Base-by-base conservation (phyloP, 805 yeast species). In the Hanseniaspora meyeri region DNA sequence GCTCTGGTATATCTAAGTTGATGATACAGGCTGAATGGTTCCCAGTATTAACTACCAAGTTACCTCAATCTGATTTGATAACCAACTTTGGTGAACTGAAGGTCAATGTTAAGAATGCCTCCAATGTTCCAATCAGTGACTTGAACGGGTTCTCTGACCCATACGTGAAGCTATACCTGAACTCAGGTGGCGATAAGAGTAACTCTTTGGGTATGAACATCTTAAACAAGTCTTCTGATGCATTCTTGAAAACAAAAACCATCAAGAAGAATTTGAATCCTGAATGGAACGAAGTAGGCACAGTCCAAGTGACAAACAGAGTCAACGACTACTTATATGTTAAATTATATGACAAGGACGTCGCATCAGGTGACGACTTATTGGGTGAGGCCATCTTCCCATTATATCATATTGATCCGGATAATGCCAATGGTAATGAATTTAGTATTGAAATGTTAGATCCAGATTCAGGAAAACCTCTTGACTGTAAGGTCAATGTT, bases 61-160 rank as follows among this genome's bases (percentile, higher is more conserved):
- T 91, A 47, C 95, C 95, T 56, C 79, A 80, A 17, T 75, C 78
- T 40, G 98, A 93, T 69, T 74, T 85, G 45, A 79, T 83, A 60
- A 77, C 83, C 50, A 85, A 88, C 67, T 75, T 81, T 58, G 98
- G 98, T 67, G 72, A 72, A 32, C 69, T 91, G 61, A 75, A 74
- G 24, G 75, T 89, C 38, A 79, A 77, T 34, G 74, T 87, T 4
- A 61, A 82, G 47, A 73, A 75, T 50, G 97, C 93, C 2, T 76
- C 76, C 16, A 78, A 79, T 52, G 75, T 93, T 58, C 80, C 84
- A 42, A 77, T 96, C 14, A 95, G 90, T n/a, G 99, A 93, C 70
- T 74, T 86, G 34, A 84, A 83, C 62, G 97, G 97, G 51, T 85
- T 85, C 67, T 87, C 96, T 3, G 99, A 93, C 70, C 99, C 99